Base-by-base conservation (phyloP, 2,329 filamentous ascomycete genomes). In the Lizonia empirigonia region DNA sequence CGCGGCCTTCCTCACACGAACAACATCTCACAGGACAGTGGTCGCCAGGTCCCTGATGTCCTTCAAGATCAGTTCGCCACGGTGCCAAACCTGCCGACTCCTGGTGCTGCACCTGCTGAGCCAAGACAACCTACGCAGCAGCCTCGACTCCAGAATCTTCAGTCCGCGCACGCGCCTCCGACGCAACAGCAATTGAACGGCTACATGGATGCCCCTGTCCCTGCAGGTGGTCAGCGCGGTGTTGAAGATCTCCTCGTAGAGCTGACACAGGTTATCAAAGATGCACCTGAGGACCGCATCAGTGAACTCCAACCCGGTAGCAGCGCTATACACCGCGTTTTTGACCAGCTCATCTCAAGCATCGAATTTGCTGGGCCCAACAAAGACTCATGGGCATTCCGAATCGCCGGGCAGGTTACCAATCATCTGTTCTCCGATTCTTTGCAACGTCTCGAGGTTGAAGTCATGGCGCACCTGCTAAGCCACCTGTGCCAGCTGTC, bases 401-500 rank as follows among this genome's bases (percentile, higher is more conserved):
- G 78, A 19, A 80, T 81, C 33, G 84, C 83, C 7, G 76, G 82
- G 32, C 80, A 81, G 56, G 78, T 85, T 26, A 84, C 81, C 55
- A 79, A 76, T 16, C 76, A 78, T 23, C 74, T 88, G 22, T 85
- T 83, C 66, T 76, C 76, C 20, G 81, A 85, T 38, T 76, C 76
- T 5, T 74, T 82, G 52, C 78, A 75, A 33, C 76, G 79, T 7
- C 65, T 88, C 33, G 85, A 87, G 61, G 77, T 86, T 30, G 85
- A 88, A 63, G 79, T 86, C 24, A 77, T 87, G 42, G 82, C 84
- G 13, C 80, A 84, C 57, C 69, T 88, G 19, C 75, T 88, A 24
- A 77, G 80, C 32, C 82, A 82, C 58, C 74, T 88, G n/a, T 87
- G 84, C 67, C 78, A 83, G 44, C 74, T 84, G 55, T 85, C 83